Evolutionary conservation across 441 rosid species (phyloP), one percentile per base, ranked within the genome.

Genomic region (Erodium moschatum): DNA sequence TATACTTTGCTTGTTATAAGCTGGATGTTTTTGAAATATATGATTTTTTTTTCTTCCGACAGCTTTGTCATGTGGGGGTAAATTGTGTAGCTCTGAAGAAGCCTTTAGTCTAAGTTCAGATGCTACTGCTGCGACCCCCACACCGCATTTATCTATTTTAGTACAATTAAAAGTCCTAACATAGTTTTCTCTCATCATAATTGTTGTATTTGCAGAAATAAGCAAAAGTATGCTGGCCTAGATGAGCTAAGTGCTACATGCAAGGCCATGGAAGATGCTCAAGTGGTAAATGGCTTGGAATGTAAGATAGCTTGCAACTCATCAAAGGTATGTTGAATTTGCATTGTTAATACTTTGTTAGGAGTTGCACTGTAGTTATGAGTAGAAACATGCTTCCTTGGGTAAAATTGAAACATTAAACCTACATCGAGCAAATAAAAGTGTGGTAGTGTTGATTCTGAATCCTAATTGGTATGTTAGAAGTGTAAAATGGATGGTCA

Each of bases 241-340:
- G 83, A 84, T 80, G 93, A 85, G 63, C 72, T 81, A 19, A 73
- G 48, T 40, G 69, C 75, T 20, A 54, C 66, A 16, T 64, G 73
- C 68, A 71, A 46, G 67, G 82, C 77, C 73, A 77, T 73, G 70
- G 89, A 89, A 77, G 83, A 83, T 70, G 81, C 89, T 72, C 80
- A 75, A 76, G 77, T 88, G 54, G 78, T 76, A 29, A 93, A 91
- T 67, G 96, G 96, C 60, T 80, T 93, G 75, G 97, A 93, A 80
- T 91, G 98, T 80, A 91, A 89, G 85, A 85, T 93, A 68, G 83
- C 96, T 21, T 91, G 97, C 89, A 85, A 38, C 77, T 86, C 98
- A 42, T 91, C 97, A 68, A 91, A 93, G 96, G 98, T 93, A 80
- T 70, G 64, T 12, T 48, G 54, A 15, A 2, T n/a, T 12, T 48